These are phyloP conservation scores for Aureobasidium sp. DNA, from an alignment of 2,329 filamentous ascomycete species.

Conservation along the genomic window DNA sequence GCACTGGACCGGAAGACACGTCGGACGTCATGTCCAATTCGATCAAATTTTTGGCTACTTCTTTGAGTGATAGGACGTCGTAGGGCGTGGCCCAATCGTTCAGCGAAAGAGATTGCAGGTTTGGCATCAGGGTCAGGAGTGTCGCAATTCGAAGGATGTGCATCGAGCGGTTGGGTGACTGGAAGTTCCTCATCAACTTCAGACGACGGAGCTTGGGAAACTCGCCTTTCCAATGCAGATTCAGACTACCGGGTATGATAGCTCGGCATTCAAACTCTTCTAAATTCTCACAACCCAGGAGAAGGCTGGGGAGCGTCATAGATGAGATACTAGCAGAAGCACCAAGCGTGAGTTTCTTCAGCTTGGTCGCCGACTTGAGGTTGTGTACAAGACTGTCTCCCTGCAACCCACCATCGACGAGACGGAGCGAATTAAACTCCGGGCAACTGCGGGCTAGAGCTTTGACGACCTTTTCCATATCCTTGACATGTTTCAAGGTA, in stretches of 20 bases:
- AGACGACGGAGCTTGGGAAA: slow-evolving; percentile 8
- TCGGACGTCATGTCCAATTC: slow-evolving; percentile 6
- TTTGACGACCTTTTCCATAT: slow-evolving; percentile 33
- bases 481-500: slow-evolving; percentile 32
- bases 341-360: slow-evolving; percentile 13
- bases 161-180: background rate
- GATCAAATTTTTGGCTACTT: background rate
- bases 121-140: background rate
- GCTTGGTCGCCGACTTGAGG: slow-evolving; percentile 14
- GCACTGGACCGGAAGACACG: background rate
- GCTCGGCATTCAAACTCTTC: background rate
- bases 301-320: background rate
- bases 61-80: background rate
- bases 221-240: slow-evolving; percentile 10
- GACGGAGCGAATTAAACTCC: slow-evolving; percentile 27
- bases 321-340: background rate
- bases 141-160: background rate
- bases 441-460: slow-evolving; percentile 34
- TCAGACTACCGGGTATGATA: background rate
- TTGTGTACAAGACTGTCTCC: slow-evolving; percentile 4
- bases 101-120: slow-evolving; percentile 6
- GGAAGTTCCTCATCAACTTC: background rate
- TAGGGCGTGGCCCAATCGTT: slow-evolving; percentile 2
- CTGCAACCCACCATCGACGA: slow-evolving; percentile 21
- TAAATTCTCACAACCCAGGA: slow-evolving; percentile 5